Base-by-base conservation (phyloP, 208 protist species). In the Leishmania gerbilli region DNA sequence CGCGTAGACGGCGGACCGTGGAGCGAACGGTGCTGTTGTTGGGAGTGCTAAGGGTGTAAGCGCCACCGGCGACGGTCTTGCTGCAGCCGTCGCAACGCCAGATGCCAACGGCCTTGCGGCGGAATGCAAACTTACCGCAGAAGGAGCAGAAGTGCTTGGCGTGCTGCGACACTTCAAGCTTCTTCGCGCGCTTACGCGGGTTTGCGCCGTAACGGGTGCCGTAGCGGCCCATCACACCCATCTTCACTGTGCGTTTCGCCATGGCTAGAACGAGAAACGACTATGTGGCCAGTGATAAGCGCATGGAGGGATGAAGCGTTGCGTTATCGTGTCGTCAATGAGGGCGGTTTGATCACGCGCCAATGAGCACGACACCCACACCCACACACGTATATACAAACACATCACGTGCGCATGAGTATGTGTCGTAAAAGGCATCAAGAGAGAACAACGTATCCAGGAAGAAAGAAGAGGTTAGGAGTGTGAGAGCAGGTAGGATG, bases 211-310 rank as follows among this genome's bases (percentile, higher is more conserved):
- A 99, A 88, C 99, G 97, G 87, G 98, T 98, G 85, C 98, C 99
- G 91, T 99, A 99, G 95, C 99, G 99, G 80, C 99, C 99, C 91
- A 99, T 98, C 86, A 99, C 97, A 85, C 99, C 99, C 93, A 99
- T 99, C 97, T 99, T 99, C 78, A 99, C 98, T 37, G 99, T 99
- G 81, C 98, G 98, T 89, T 99, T 99, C 77, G 97, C 88, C 99
- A 98, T 98, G 67, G 71, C 85, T 65, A 37, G 7, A 76, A 42
- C 51, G 53, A 58, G 31, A 62, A 76, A 76, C 31, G 72, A 27
- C 72, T 76, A n/a, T 45, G 27, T 15, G 6, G 49, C 51, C 51
- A 76, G 19, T 31, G 72, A 19, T 17, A 47, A 42, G 24, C 13
- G n/a, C 24, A 71, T 47, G 40, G 13, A 56, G 40, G 21, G 9